Conservation (phyloP, 2,329 filamentous ascomycete species). For the Diaporthe sp. region DNA sequence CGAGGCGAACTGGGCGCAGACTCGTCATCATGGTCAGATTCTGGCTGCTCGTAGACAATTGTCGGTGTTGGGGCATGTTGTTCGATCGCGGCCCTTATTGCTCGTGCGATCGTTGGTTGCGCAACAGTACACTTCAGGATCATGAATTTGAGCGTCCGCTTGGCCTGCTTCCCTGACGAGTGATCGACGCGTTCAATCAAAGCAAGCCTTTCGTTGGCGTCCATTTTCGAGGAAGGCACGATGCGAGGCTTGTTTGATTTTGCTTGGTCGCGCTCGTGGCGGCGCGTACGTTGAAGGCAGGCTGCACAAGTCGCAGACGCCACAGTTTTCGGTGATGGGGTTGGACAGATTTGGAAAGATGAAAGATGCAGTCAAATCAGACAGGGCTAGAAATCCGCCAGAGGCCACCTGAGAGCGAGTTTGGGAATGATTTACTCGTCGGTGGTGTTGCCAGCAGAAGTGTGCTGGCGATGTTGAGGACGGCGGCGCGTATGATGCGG, state of each 20-base stretch:
- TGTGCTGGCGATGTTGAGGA: not conserved
- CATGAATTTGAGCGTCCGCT: not conserved
- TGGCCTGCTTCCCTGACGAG: not conserved
- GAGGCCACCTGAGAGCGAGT: not conserved
- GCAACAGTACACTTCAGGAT: not conserved
- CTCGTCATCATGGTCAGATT: not conserved
- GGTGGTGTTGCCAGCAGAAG: not conserved
- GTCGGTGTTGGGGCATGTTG: not conserved
- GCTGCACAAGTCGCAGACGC: not conserved
- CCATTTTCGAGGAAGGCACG: not conserved
- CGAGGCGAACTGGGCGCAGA: accelerated
- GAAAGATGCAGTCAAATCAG: not conserved
- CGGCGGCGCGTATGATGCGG: not conserved
- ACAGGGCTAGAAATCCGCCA: not conserved
- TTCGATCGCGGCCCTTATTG: not conserved
- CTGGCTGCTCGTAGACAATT: not conserved
- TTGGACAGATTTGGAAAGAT: not conserved
- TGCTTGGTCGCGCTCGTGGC: not conserved
- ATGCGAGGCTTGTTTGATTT: too few species aligned
- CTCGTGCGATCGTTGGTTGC: not conserved
- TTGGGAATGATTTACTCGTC: not conserved
- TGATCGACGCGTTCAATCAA: not conserved
- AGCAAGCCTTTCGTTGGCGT: not conserved
- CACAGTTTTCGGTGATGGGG: not conserved
- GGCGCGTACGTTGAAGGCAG: not conserved